These are phyloP conservation scores for Clavispora vitiphila DNA, from an alignment of 805 yeast species.

Conservation along the genomic window DNA sequence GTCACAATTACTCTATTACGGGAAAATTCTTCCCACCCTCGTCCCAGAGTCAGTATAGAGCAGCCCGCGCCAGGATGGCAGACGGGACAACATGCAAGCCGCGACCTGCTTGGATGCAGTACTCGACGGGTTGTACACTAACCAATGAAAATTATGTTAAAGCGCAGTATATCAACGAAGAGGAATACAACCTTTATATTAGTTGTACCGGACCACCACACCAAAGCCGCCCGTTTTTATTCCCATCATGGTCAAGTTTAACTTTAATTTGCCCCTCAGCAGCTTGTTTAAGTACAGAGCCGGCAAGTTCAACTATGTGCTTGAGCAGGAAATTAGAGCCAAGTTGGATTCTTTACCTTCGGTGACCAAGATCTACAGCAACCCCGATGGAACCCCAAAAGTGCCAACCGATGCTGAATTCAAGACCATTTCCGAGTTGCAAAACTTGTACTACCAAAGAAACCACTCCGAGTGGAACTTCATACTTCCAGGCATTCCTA, in stretches of 20 bases:
- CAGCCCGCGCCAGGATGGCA: background rate
- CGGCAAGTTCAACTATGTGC: conserved; percentile 38
- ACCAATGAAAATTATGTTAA: conserved; percentile 9
- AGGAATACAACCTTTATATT: background rate
- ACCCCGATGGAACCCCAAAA: conserved; percentile 71
- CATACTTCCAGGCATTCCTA: conserved; percentile 44
- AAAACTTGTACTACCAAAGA: conserved; percentile 52
- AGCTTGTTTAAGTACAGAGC: conserved; percentile 34
- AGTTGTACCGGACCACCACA: conserved; percentile 1
- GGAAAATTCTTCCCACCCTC: too few species aligned
- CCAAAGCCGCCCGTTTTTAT: conserved; percentile 2
- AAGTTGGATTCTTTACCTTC: conserved; percentile 60
- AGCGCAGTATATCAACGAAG: conserved; percentile 6
- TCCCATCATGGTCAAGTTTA: conserved; percentile 31
- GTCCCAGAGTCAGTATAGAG: too few species aligned
- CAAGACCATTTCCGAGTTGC: conserved; percentile 67
- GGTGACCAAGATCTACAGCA: conserved; percentile 61
- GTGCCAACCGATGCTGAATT: conserved; percentile 67
- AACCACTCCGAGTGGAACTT: conserved; percentile 49
- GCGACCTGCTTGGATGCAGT: background rate
- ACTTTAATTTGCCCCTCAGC: conserved; percentile 37
- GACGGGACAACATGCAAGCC: conserved; percentile 2
- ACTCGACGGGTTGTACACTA: conserved; percentile 3
- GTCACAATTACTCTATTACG: too few species aligned
- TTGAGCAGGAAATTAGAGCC: conserved; percentile 59